Evolutionary conservation across 139 green algal species (phyloP), one percentile per base, ranked within the genome.

Genomic region (Eudorina sp.): DNA sequence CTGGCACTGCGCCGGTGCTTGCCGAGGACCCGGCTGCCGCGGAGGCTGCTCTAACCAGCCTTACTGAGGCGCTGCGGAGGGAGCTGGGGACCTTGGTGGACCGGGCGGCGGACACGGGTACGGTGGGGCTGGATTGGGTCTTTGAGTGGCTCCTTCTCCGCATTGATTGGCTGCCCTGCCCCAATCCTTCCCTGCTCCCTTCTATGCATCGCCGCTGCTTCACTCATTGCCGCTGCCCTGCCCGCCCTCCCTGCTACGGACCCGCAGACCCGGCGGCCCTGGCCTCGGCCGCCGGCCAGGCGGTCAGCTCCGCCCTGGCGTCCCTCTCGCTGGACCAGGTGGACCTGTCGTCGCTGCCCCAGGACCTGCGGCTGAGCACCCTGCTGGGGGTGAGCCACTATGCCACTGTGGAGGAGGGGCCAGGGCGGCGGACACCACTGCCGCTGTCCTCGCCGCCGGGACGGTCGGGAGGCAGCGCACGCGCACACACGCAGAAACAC

Each of bases 331-430:
- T 84, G 51, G 53, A 72, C 13, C 36, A 41, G 7, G 14, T 18
- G 31, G 43, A 53, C 53, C 53, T 75, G 14, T 45, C 58, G 3
- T 27, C 79, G 25, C 58, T 85, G 79, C 58, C 79, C 0, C n/a
- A 29, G 8, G 79, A 85, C 58, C 31, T 75, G 40, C 55, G 79
- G 51, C 38, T 75, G 4, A 45, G 41, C 40, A 85, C 46, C 4
- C 41, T 85, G 79, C 79, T 85, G 29, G 58, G 29, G 79, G 79
- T 85, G 43, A 45, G 79, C 27, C 43, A 43, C n/a, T 6, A 43
- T 7, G n/a, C 51, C 51, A 58, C 13, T 13, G 16, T 13, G 51
- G 51, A 58, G 51, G 51, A 16, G 51, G 51, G n/a, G n/a, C n/a
- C n/a, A n/a, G n/a, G n/a, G n/a, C n/a, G n/a, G n/a, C n/a, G n/a